Conservation (phyloP, 2,329 filamentous ascomycete genomes). For the Cladosporium colombiae region DNA sequence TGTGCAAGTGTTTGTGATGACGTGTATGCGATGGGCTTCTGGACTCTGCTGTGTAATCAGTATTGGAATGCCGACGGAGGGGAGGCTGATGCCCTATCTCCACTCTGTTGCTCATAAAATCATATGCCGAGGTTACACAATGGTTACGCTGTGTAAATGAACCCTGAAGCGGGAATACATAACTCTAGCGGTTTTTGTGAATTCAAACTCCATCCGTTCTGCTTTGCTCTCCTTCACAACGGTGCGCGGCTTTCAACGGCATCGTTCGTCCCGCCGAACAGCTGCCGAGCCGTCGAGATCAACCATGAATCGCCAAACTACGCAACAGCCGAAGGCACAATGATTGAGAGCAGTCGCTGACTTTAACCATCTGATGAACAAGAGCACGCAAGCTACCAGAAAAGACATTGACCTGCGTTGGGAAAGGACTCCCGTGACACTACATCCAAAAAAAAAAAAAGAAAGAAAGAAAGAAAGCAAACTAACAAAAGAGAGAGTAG, state of each 20-base stretch:
- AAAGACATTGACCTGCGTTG: not conserved
- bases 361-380: not conserved
- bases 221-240: not conserved
- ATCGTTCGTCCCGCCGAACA: not conserved
- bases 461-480: too few species aligned
- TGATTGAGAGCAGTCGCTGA: not conserved
- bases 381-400: not conserved
- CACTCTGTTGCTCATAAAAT: too few species aligned
- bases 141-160: too few species aligned
- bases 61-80: not conserved
- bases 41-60: conserved; percentile 6
- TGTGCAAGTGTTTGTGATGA: not conserved
- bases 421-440: not conserved
- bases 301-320: not conserved
- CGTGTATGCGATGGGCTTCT: not conserved
- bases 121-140: conserved; percentile 1
- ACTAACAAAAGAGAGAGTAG: not conserved
- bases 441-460: not conserved
- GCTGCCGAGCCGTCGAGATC: not conserved
- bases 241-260: not conserved
- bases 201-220: not conserved
- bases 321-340: not conserved
- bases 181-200: not conserved
- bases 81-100: not conserved
- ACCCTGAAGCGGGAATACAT: not conserved